These are phyloP conservation scores for Mycena alexandri DNA, from an alignment of 768 basidiomycete genomes.

Conservation along the genomic window DNA sequence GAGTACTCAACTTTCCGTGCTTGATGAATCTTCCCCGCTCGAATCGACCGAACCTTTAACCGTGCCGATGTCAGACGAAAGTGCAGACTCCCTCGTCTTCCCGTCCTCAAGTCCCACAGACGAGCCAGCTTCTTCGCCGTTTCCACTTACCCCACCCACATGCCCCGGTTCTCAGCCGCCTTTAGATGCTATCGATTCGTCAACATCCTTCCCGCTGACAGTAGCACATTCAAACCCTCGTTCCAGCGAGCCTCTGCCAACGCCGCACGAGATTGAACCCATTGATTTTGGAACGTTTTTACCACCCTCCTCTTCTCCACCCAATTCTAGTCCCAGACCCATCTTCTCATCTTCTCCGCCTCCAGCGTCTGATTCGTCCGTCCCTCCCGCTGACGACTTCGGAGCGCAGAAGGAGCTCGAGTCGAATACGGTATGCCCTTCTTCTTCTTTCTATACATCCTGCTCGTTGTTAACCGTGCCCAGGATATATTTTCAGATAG, in stretches of 20 bases:
- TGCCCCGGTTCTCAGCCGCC: slow-evolving; percentile 7
- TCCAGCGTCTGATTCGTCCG: slow-evolving; percentile 28
- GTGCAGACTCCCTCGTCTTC: neutral
- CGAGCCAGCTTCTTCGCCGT: slow-evolving; percentile 12
- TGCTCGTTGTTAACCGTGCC: neutral
- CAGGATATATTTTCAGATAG: slow-evolving; percentile 8
- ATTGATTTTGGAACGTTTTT: slow-evolving; percentile 23
- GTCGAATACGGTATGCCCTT: slow-evolving; percentile 9
- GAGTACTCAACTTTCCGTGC: slow-evolving; percentile 1
- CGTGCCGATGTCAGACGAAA: neutral
- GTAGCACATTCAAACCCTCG: slow-evolving; percentile 3
- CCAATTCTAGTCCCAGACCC: slow-evolving; percentile 63
- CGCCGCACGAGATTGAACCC: neutral
- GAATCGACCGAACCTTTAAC: slow-evolving; percentile 5
- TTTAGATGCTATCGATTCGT: slow-evolving; percentile 4
- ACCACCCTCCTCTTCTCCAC: slow-evolving; percentile 42
- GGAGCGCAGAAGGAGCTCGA: neutral
- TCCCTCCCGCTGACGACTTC: neutral
- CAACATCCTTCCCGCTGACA: neutral
- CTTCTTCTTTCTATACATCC: neutral
- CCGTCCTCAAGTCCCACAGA: slow-evolving; percentile 25
- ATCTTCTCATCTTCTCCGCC: slow-evolving; percentile 56
- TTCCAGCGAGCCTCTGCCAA: neutral
- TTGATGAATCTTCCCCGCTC: neutral
- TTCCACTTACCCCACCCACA: slow-evolving; percentile 4